These are phyloP conservation scores for Pyricularia sp. DNA, from an alignment of 2,329 filamentous ascomycete species.

Conservation along the genomic window DNA sequence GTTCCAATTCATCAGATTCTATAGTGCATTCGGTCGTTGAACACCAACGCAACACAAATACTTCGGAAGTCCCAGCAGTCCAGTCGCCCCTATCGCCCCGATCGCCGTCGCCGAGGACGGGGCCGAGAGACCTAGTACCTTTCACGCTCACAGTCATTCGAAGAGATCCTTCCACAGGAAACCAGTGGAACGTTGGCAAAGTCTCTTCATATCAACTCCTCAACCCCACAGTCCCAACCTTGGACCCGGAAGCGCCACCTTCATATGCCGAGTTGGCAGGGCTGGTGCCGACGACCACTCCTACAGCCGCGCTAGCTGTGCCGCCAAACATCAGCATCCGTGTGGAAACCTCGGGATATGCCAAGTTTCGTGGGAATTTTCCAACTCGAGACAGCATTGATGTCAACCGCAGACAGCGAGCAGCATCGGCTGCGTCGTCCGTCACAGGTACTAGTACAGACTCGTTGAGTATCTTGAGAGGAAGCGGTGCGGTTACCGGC, in stretches of 20 bases:
- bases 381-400: slow-evolving; percentile 17
- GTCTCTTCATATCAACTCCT: slow-evolving; percentile 35
- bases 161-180: slow-evolving; percentile 54
- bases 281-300: background rate
- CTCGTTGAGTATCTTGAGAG: background rate
- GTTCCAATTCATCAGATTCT: background rate
- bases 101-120: slow-evolving; percentile 25
- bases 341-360: slow-evolving; percentile 42
- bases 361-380: slow-evolving; percentile 38
- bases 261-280: slow-evolving; percentile 1
- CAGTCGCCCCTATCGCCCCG: slow-evolving; percentile 15
- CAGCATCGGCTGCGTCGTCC: background rate
- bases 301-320: slow-evolving; percentile 6
- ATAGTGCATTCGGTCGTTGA: background rate
- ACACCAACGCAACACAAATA: background rate
- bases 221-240: background rate
- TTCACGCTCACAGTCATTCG: slow-evolving; percentile 55
- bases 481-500: background rate
- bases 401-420: background rate
- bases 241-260: background rate
- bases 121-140: slow-evolving; percentile 20
- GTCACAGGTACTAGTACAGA: background rate
- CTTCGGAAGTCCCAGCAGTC: background rate
- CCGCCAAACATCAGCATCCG: slow-evolving; percentile 35
- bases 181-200: slow-evolving; percentile 64